These are phyloP conservation scores for Yarrowia sp. DNA, from an alignment of 805 yeast species.

Conservation along the genomic window DNA sequence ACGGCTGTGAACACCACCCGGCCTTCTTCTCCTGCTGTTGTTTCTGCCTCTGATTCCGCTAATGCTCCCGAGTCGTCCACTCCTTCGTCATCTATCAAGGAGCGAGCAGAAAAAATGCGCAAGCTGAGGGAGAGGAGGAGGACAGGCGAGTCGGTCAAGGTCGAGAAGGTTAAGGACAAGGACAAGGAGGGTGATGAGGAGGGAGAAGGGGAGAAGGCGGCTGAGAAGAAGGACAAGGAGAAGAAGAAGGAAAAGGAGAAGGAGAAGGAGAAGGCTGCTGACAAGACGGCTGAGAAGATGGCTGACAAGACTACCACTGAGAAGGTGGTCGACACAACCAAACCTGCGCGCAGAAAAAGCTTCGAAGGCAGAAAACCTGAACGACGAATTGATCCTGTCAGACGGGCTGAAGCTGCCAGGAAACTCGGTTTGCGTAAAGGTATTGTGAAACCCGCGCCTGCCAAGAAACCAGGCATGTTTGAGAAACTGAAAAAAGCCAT, in stretches of 20 bases:
- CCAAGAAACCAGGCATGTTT: neutral
- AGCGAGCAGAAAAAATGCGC: constrained; percentile 7
- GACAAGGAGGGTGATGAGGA: too few relatives aligned
- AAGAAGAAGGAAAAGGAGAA: too few relatives aligned
- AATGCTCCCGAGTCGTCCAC: neutral
- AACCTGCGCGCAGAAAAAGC: neutral
- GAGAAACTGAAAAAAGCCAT: constrained; percentile 6
- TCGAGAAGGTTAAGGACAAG: constrained; percentile 5
- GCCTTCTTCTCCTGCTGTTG: neutral
- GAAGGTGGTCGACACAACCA: too few relatives aligned
- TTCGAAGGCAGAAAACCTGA: neutral
- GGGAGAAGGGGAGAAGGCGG: too few relatives aligned
- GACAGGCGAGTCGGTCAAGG: constrained; percentile 29
- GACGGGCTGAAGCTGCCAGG: too few relatives aligned
- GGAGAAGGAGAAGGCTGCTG: too few relatives aligned
- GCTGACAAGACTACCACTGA: too few relatives aligned
- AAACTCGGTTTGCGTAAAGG: neutral
- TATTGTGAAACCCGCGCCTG: neutral
- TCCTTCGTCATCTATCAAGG: neutral
- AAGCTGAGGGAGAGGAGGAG: constrained; percentile 3
- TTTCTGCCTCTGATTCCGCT: neutral
- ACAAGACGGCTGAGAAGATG: too few relatives aligned
- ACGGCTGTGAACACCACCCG: too few relatives aligned
- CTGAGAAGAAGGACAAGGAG: too few relatives aligned
- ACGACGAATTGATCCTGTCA: too few relatives aligned